Conservation (phyloP, 805 yeast species). For the Wickerhamomyces subpelliculosus region DNA sequence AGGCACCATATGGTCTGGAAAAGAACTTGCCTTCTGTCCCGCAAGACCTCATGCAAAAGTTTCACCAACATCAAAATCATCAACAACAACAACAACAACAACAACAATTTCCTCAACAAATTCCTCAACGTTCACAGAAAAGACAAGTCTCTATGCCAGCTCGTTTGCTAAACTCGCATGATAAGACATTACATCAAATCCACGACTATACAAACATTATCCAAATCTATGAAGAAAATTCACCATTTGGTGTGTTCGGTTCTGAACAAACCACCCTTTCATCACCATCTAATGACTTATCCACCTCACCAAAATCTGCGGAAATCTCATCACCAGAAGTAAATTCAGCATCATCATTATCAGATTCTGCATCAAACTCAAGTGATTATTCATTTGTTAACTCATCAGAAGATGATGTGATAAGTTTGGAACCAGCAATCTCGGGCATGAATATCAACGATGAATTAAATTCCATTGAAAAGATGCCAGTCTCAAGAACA, state of each 20-base stretch:
- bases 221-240: conserved; percentile 1
- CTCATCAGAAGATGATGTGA: neutral
- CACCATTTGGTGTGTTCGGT: conserved; percentile 1
- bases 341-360: neutral
- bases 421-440: neutral
- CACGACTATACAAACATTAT: neutral
- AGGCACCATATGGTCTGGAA: too few relatives aligned
- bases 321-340: neutral
- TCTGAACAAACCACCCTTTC: neutral
- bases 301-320: too few relatives aligned
- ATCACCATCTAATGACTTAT: neutral
- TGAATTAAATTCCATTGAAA: neutral
- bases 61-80: neutral
- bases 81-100: neutral
- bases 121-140: too few relatives aligned
- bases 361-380: conserved; percentile 1
- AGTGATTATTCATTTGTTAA: neutral
- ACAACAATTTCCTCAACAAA: neutral
- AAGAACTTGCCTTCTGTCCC: too few relatives aligned
- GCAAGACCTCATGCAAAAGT: too few relatives aligned
- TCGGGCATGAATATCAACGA: too few relatives aligned
- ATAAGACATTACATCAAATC: neutral
- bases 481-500: neutral
- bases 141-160: neutral
- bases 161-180: neutral